Conservation (phyloP, 352 stramenopile genomes). For the Globisporangium apiculatum region DNA sequence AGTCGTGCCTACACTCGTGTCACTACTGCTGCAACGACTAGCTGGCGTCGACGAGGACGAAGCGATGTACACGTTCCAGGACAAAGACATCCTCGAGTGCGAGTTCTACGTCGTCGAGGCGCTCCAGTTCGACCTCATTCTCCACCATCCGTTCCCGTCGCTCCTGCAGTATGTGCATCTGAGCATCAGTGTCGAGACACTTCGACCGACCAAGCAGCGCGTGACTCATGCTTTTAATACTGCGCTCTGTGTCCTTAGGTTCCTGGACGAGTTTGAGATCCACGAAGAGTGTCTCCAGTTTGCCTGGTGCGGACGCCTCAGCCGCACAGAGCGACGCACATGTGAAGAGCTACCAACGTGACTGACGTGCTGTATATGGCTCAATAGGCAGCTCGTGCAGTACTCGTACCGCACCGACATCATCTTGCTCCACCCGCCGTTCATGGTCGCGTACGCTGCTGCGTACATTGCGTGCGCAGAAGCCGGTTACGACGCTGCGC, state of each 20-base stretch:
- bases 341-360: too few relatives aligned
- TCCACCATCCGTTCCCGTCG: slow-evolving; percentile 79
- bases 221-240: neutral
- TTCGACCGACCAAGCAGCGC: too few relatives aligned
- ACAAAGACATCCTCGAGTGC: slow-evolving; percentile 88
- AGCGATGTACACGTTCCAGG: slow-evolving; percentile 84
- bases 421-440: slow-evolving; percentile 77
- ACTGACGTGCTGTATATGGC: neutral
- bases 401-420: slow-evolving; percentile 87
- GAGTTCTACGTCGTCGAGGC: slow-evolving; percentile 88
- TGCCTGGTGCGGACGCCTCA: slow-evolving; percentile 40
- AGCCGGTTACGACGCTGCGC: slow-evolving; percentile 62
- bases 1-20: neutral
- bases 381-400: slow-evolving; percentile 74
- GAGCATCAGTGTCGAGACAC: too few relatives aligned
- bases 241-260: slow-evolving; percentile 19
- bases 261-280: slow-evolving; percentile 80
- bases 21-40: slow-evolving; percentile 11
- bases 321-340: too few relatives aligned
- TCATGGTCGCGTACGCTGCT: slow-evolving; percentile 84
- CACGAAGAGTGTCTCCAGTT: slow-evolving; percentile 83
- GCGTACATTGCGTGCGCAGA: slow-evolving; percentile 75
- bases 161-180: slow-evolving; percentile 58
- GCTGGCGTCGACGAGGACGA: slow-evolving; percentile 80
- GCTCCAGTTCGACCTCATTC: slow-evolving; percentile 83